These are phyloP conservation scores for Komagataella pseudopastoris DNA, from an alignment of 805 yeast species.

Conservation along the genomic window DNA sequence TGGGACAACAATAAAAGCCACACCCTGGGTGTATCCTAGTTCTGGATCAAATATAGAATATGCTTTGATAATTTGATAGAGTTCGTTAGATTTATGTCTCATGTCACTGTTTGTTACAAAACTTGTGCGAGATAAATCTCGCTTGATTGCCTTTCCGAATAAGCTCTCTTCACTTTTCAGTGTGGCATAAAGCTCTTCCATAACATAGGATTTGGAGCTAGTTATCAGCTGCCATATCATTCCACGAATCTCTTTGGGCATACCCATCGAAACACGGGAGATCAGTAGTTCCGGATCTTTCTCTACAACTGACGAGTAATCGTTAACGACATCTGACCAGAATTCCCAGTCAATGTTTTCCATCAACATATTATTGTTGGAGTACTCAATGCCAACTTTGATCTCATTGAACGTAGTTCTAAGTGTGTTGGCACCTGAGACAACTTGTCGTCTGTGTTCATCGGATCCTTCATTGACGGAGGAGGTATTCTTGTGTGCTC, in stretches of 20 bases:
- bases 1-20: slow-evolving; percentile 89
- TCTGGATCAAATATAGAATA: slow-evolving; percentile 81
- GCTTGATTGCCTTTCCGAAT: slow-evolving; percentile 62
- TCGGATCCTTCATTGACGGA: slow-evolving; percentile 15
- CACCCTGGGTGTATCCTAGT: slow-evolving; percentile 96
- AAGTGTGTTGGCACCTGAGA: slow-evolving; percentile 30
- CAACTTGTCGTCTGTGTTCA: slow-evolving; percentile 36
- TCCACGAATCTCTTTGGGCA: slow-evolving; percentile 78
- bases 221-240: slow-evolving; percentile 88
- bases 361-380: slow-evolving; percentile 17
- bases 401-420: slow-evolving; percentile 32
- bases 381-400: slow-evolving; percentile 28
- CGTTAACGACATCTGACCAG: slow-evolving; percentile 75
- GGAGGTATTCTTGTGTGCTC: background rate
- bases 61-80: slow-evolving; percentile 67
- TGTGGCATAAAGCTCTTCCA: slow-evolving; percentile 44
- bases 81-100: slow-evolving; percentile 44
- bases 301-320: slow-evolving; percentile 56
- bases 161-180: slow-evolving; percentile 34
- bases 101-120: slow-evolving; percentile 49
- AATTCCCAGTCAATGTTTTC: slow-evolving; percentile 64
- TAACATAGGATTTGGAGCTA: slow-evolving; percentile 52
- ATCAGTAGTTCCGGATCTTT: slow-evolving; percentile 47
- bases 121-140: slow-evolving; percentile 79
- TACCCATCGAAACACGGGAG: slow-evolving; percentile 54